Conservation (phyloP, 345 rosid genomes). For the Murraya paniculata region DNA sequence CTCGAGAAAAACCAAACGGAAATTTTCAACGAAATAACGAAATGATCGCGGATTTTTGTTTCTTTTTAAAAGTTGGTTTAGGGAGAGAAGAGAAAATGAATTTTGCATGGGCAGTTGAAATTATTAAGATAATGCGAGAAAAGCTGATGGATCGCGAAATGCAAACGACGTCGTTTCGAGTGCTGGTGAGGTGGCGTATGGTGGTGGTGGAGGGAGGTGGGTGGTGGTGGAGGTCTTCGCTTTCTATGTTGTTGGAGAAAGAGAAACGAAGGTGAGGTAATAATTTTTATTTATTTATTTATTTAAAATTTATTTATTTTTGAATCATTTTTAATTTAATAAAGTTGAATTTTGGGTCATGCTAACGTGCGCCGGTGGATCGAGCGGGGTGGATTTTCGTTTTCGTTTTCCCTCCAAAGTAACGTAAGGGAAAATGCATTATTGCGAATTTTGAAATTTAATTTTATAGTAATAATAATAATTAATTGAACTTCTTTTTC, state of each 20-base stretch:
- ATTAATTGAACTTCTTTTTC: no score
- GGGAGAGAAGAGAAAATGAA: not conserved
- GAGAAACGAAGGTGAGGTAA: slow-evolving; percentile 14
- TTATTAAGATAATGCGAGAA: not conserved
- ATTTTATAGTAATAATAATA: not conserved
- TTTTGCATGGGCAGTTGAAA: not conserved
- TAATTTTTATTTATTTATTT: slow-evolving; percentile 22
- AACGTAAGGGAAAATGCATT: not conserved
- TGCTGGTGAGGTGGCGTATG: slow-evolving; percentile 2
- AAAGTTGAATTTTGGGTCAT: not conserved
- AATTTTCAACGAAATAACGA: not conserved
- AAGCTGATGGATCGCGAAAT: slow-evolving; percentile 11
- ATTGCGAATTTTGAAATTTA: not conserved
- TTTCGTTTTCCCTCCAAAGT: slow-evolving; percentile 12
- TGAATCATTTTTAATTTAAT: not conserved
- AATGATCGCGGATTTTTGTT: slow-evolving; percentile 8
- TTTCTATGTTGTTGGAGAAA: not conserved
- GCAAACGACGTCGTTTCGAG: not conserved
- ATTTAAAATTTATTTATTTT: slow-evolving; percentile 1
- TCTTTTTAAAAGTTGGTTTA: not conserved
- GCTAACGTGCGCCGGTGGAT: not conserved
- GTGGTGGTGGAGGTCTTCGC: not conserved
- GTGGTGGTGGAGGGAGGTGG: slow-evolving; percentile 2
- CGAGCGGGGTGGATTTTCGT: not conserved
- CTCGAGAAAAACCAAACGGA: not conserved